Evolutionary conservation across 225 moss, liverwort and hornwort species (phyloP), one percentile per base, ranked within the genome.

Genomic region (Physcomitrium patens): DNA sequence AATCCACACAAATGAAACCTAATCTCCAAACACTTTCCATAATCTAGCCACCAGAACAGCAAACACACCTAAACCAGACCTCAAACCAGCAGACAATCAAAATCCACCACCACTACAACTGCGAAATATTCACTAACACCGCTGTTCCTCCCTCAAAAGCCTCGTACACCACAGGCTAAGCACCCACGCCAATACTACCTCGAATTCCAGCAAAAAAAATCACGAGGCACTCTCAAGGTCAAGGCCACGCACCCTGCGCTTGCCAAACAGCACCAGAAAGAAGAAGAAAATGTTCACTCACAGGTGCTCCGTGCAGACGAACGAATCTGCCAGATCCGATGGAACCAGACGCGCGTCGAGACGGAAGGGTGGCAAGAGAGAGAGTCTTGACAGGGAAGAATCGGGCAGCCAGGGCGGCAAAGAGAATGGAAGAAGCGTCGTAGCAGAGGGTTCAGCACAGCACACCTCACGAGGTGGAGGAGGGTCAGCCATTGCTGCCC

Each of bases 1-100:
- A 55, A 51, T 24, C 63, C 55, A 71, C 49, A 20, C 48, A 27
- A 46, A 15, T 0, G n/a, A 59, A 42, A 65, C 83, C 83, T 77
- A 53, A 65, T 60, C 73, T 41, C n/a, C 2, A 60, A 44, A 45
- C 17, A 22, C 48, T 0, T 48, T 48, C 26, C 71, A 11, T 10
- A 6, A 46, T 26, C 59, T 37, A 41, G 61, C 61, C 37, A 61
- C 61, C 41, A 17, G 48, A 26, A 15, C 23, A 5, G 37, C 12
- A 44, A 65, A 55, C 46, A 18, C 54, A 19, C 12, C 14, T 1
- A 27, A 28, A 50, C 73, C 23, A 45, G 54, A 46, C 12, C 44
- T 67, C 37, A 37, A 58, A 52, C 24, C 14, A 50, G 12, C 44
- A 26, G 24, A 58, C 9, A 58, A 22, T 8, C 24, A 0, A 8